Base-by-base conservation (phyloP, 768 basidiomycete genomes). In the Neoboletus magnificus region DNA sequence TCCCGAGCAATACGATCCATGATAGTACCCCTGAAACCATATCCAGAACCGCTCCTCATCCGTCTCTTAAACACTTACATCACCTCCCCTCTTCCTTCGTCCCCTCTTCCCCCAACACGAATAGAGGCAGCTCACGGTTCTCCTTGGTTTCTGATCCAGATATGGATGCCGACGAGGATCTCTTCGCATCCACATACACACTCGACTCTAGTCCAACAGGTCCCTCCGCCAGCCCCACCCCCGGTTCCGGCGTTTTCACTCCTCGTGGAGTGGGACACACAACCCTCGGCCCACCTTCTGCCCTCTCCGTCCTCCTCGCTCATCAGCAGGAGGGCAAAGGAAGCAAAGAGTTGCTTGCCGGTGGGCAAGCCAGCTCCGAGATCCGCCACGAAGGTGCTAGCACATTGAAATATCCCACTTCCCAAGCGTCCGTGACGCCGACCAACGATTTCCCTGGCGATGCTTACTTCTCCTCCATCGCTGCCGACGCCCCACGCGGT, bases 241-340 rank as follows among this genome's bases (percentile, higher is more conserved):
- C 40, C 2, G 59, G 47, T 3, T 59, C 66, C 8, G 56, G 55
- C 20, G 30, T 8, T 35, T 64, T 62, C 45, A 65, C 66, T n/a
- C 58, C 67, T 25, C 72, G 68, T 20, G 48, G 55, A 35, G 10
- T 54, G n/a, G 58, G 57, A 23, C 40, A 69, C 66, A 44, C 63
- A 56, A 40, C 59, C 35, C 48, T 60, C 20, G 64, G 49, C 1
- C 58, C 57, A 16, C 71, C 72, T 35, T 76, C 75, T 4, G 70
- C 65, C 12, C 65, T 74, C 35, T 75, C 75, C n/a, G 46, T 74
- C 35, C 68, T 76, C 43, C 65, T 74, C 55, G 62, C 73, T 5
- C 69, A 52, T 3, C 64, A 59, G 33, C 50, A 56, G 22, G 58
- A 55, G 2, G 45, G 15, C 18, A 61, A 55, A 4, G 29, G 42